A percentile compares a stretch with the other conserved stretches of the same genome.
Conservation (phyloP, 257 asterid species). For the Gentiana macrophylla region DNA sequence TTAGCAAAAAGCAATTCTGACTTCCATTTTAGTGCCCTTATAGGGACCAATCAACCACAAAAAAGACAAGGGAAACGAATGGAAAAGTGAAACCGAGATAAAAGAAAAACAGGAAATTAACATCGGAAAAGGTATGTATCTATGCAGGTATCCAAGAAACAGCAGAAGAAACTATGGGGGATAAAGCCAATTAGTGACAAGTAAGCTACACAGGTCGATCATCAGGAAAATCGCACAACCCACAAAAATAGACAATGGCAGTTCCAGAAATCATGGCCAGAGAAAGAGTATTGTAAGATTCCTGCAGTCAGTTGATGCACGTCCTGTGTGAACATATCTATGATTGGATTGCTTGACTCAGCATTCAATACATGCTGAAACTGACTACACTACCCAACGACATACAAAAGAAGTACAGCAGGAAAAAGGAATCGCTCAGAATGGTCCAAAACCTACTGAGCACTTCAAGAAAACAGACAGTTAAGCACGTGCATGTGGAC, state of each 20-base stretch:
- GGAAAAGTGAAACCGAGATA: slow-evolving; percentile 26
- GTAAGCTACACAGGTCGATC: slow-evolving; percentile 31
- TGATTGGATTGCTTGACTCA: too few relatives aligned
- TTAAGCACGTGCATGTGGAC: too few relatives aligned
- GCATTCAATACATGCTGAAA: too few relatives aligned
- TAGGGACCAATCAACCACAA: slow-evolving; percentile 52
- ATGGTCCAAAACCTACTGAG: too few relatives aligned
- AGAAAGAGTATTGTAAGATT: slow-evolving; percentile 46
- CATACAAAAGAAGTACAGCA: too few relatives aligned
- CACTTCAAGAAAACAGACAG: too few relatives aligned
- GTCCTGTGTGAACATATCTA: slow-evolving; percentile 17
- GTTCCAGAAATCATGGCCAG: slow-evolving; percentile 59
- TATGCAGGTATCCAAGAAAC: slow-evolving; percentile 35
- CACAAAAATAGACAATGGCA: slow-evolving; percentile 38
- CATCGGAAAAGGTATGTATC: slow-evolving; percentile 27
- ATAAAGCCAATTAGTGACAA: slow-evolving; percentile 25
- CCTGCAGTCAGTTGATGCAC: slow-evolving; percentile 94
- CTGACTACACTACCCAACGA: too few relatives aligned
- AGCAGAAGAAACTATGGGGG: slow-evolving; percentile 26
- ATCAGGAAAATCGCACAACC: slow-evolving; percentile 42
- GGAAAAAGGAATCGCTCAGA: too few relatives aligned
- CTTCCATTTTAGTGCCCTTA: slow-evolving; percentile 30
- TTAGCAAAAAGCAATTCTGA: slow-evolving; percentile 35
- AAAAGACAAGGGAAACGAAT: slow-evolving; percentile 22
- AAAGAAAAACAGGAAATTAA: slow-evolving; percentile 22